Base-by-base conservation (phyloP, 2,329 filamentous ascomycete species). In the Colletotrichum sp. region DNA sequence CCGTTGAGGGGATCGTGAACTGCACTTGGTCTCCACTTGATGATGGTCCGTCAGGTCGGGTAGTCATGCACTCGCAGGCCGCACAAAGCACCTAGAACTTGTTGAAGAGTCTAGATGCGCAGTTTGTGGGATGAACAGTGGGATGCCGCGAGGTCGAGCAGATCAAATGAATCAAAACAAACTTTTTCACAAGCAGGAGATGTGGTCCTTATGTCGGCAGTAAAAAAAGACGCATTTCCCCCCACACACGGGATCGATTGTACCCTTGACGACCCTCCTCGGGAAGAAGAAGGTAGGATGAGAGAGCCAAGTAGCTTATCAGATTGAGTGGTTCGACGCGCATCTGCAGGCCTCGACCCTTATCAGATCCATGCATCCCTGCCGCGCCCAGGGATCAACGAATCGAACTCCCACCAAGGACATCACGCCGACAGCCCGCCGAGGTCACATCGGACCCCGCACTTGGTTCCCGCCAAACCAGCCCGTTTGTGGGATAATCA, bases 281-380 rank as follows among this genome's bases (percentile, higher is more conserved):
- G 38, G 36, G 36, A 14, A 32, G 18, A 13, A 18, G n/a, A 62
- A 16, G 43, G 43, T 52, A 52, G 6, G 43, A 21, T 52, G 43
- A 21, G 26, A 43, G 58, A 52, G 67, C 67, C 56, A 69, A 69
- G 67, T n/a, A 52, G 73, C 73, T 75, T 75, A 75, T 75, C 73
- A 73, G 69, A 75, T 68, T 52, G 16, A 28, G 68, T 21, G 56
- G 43, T 72, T 34, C 38, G 21, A 48, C 30, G 26, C 43, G 36
- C 32, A 52, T 63, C 62, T 62, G 56, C 52, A 73, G n/a, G 9
- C 36, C 43, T 56, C 18, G 63, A 36, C 67, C 62, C 63, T 73
- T 75, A 73, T 75, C 73, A 73, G 69, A 75, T 75, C 43, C 69
- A 67, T 74, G 18, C 21, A 74, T 68, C 69, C 69, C 43, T 72